Percentiles rank a stretch among this genome's conserved stretches.
Conservation (phyloP, 2,329 filamentous ascomycete genomes). For the Apiospora phragmitis region DNA sequence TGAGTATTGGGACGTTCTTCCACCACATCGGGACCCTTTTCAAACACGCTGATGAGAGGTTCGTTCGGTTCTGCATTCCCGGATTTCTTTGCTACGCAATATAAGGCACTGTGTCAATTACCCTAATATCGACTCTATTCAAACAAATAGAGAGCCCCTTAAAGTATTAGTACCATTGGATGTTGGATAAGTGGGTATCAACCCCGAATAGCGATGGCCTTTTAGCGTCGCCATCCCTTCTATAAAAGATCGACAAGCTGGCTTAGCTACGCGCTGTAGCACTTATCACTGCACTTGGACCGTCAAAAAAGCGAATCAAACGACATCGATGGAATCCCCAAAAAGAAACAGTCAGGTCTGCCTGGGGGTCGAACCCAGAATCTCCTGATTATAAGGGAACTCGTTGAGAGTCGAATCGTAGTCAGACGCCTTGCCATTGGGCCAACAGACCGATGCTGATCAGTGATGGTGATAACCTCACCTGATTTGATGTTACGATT, state of each 20-base stretch:
- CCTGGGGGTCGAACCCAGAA: constrained; percentile 19
- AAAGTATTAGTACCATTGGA: background rate
- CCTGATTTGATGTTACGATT: background rate
- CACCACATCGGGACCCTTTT: constrained; percentile 61
- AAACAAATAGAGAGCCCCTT: background rate
- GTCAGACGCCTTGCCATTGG: constrained; percentile 46
- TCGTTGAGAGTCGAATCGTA: constrained; percentile 29
- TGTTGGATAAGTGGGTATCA: background rate
- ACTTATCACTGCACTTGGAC: background rate
- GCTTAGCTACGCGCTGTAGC: background rate
- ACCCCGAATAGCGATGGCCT: background rate
- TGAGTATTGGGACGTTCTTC: constrained; percentile 31
- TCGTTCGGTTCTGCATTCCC: background rate
- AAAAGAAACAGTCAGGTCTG: constrained; percentile 3
- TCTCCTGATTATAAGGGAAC: constrained; percentile 14
- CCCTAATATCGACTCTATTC: no score
- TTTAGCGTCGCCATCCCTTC: background rate
- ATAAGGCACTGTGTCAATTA: no score
- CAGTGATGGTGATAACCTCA: background rate
- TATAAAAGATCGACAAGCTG: background rate
- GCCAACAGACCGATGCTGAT: constrained; percentile 25
- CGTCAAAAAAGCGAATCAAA: background rate
- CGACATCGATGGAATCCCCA: background rate
- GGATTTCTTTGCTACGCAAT: no score
- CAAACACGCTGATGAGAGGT: background rate